Evolutionary conservation across 805 yeast species (phyloP).

Genomic region (Jamesozyma gamospora): DNA sequence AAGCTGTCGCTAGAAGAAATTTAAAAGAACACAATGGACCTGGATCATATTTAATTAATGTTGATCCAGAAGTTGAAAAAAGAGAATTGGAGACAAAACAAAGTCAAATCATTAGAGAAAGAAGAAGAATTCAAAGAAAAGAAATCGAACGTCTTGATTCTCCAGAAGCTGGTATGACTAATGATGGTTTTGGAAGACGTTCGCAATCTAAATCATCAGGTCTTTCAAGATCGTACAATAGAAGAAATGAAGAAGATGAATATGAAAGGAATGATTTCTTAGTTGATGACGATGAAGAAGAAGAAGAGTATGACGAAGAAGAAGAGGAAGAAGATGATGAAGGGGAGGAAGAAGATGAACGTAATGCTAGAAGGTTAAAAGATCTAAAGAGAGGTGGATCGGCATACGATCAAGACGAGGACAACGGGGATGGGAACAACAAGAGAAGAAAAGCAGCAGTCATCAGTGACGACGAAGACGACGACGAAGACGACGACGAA

Average conservation of each 20-base stretch:
- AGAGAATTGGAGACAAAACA: slow-evolving; percentile 58
- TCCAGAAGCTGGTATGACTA: slow-evolving; percentile 22
- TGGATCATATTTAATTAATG: slow-evolving; percentile 33
- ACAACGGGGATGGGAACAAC: slow-evolving; percentile 26
- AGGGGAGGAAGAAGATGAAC: slow-evolving; percentile 40
- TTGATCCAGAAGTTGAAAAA: slow-evolving; percentile 64
- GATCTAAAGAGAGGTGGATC: slow-evolving; percentile 48
- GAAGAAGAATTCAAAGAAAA: slow-evolving; percentile 50
- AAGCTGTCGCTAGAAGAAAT: slow-evolving; percentile 42
- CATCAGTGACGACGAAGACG: slow-evolving; percentile 32
- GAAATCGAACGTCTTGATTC: slow-evolving; percentile 44
- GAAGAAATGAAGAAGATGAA: slow-evolving; percentile 18
- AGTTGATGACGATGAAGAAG: slow-evolving; percentile 30
- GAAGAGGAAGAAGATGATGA: slow-evolving; percentile 31
- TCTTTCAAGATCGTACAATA: slow-evolving; percentile 4
- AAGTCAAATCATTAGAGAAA: slow-evolving; percentile 52
- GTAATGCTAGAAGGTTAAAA: slow-evolving; percentile 51
- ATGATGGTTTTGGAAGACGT: slow-evolving; percentile 14
- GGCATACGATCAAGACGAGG: slow-evolving; percentile 33
- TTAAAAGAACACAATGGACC: slow-evolving; percentile 30
- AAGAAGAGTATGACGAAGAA: slow-evolving; percentile 18
- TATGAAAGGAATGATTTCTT: slow-evolving; percentile 30
- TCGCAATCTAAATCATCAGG: slow-evolving; percentile 2
- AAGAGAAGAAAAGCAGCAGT: slow-evolving; percentile 26
- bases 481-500: no score